Evolutionary conservation across 2,329 filamentous ascomycete species (phyloP).

Genomic region (Botrytis cinerea): DNA sequence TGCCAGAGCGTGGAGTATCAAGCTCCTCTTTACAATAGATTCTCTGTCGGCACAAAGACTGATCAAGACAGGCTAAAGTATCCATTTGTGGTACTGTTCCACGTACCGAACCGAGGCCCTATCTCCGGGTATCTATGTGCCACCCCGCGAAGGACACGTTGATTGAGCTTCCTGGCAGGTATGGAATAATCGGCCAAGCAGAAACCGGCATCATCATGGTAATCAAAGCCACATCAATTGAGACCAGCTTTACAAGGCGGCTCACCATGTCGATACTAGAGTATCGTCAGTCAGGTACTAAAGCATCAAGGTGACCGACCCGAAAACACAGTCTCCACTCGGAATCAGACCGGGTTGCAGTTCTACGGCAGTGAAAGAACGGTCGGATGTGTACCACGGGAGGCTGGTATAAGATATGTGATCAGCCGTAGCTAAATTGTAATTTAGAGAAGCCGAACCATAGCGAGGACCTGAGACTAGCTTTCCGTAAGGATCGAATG

Average conservation of each 20-base stretch:
- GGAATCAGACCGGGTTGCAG: not conserved
- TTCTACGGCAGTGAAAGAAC: conserved; percentile 1
- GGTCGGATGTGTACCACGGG: not conserved
- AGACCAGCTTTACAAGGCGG: not conserved
- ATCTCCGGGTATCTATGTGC: conserved; percentile 18
- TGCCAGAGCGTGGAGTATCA: not conserved
- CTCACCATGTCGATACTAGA: not conserved
- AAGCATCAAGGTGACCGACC: not conserved
- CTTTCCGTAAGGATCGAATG: not conserved
- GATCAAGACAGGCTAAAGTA: not conserved
- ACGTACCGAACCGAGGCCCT: conserved; percentile 17
- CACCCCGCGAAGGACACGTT: not conserved
- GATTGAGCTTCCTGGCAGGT: conserved; percentile 9
- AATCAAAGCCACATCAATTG: not conserved
- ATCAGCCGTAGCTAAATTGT: conserved; percentile 14
- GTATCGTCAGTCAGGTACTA: not conserved
- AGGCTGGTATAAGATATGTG: conserved; percentile 18
- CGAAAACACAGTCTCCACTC: conserved; percentile 5
- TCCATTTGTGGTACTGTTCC: conserved; percentile 12
- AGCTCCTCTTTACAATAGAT: not conserved
- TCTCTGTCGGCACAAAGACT: not conserved
- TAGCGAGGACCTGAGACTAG: conserved; percentile 2
- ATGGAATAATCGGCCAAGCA: not conserved
- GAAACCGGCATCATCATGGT: conserved; percentile 3
- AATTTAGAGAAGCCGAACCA: conserved; percentile 3